Conservation (phyloP, 441 rosid species). For the Pelargonium citronellum region DNA sequence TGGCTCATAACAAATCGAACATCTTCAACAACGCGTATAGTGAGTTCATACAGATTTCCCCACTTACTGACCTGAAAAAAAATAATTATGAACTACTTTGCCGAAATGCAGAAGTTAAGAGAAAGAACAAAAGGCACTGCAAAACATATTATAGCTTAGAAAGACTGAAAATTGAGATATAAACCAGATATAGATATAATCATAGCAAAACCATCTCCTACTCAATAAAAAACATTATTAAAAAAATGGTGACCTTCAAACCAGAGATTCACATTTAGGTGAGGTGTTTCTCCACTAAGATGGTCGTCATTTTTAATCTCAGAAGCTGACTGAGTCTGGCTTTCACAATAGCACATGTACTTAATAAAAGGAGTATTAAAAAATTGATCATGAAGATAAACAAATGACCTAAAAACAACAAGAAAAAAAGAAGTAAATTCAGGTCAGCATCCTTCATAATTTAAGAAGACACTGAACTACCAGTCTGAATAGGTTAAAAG, state of each 20-base stretch:
- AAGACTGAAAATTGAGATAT: not conserved
- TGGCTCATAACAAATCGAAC: slow-evolving; percentile 85
- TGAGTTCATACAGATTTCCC: slow-evolving; percentile 57
- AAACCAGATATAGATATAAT: not conserved
- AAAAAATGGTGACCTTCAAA: not conserved
- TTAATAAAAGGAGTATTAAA: not conserved
- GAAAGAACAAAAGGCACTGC: slow-evolving; percentile 13
- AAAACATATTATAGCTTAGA: not conserved
- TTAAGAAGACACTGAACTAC: not conserved
- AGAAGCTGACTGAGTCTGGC: not conserved
- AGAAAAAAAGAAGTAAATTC: not conserved
- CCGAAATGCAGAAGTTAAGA: slow-evolving; percentile 12
- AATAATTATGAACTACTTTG: slow-evolving; percentile 21
- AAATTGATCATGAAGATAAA: not conserved
- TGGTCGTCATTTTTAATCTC: not conserved
- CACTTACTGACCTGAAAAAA: slow-evolving; percentile 61
- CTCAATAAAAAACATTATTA: not conserved
- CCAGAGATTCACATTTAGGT: slow-evolving; percentile 5
- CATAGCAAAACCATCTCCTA: not conserved
- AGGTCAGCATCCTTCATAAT: not conserved
- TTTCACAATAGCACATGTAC: not conserved
- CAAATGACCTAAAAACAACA: not conserved
- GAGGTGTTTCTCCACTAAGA: not conserved
- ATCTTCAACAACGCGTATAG: slow-evolving; percentile 73
- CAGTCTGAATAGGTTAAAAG: not conserved